These are phyloP conservation scores for Trypanosoma caninum DNA, from an alignment of 208 protist species.

Conservation along the genomic window DNA sequence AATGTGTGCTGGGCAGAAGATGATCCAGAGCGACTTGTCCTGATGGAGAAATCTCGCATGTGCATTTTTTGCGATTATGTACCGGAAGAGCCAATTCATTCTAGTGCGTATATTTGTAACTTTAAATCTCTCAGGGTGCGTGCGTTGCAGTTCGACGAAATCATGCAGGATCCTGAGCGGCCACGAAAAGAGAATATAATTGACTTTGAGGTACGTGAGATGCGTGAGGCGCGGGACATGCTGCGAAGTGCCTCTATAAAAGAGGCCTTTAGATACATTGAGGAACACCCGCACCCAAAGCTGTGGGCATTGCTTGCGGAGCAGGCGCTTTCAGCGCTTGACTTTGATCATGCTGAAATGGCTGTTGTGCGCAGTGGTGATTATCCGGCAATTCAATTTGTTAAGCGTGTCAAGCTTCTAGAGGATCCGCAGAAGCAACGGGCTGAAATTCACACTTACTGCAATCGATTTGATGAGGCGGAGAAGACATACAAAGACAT, in stretches of 20 bases:
- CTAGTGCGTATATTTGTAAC: constrained; percentile 88
- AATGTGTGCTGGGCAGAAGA: constrained; percentile 92
- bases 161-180: constrained; percentile 91
- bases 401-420: constrained; percentile 90
- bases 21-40: constrained; percentile 89
- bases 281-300: constrained; percentile 79
- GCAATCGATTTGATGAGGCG: constrained; percentile 94
- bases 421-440: constrained; percentile 93
- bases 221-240: constrained; percentile 84
- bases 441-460: constrained; percentile 96
- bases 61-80: constrained; percentile 88
- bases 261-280: constrained; percentile 92
- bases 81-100: constrained; percentile 89
- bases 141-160: constrained; percentile 90
- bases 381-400: constrained; percentile 96
- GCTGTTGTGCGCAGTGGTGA: constrained; percentile 94
- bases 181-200: constrained; percentile 84
- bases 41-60: constrained; percentile 96
- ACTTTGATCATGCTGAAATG: constrained; percentile 90
- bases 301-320: constrained; percentile 96
- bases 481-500: constrained; percentile 95
- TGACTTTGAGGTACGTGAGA: constrained; percentile 84
- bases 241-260: constrained; percentile 62
- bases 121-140: constrained; percentile 92
- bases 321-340: constrained; percentile 78